phyloP scores from a whole-genome alignment of 2,329 filamentous ascomycete genomes.

The Metarhizium album region DNA sequence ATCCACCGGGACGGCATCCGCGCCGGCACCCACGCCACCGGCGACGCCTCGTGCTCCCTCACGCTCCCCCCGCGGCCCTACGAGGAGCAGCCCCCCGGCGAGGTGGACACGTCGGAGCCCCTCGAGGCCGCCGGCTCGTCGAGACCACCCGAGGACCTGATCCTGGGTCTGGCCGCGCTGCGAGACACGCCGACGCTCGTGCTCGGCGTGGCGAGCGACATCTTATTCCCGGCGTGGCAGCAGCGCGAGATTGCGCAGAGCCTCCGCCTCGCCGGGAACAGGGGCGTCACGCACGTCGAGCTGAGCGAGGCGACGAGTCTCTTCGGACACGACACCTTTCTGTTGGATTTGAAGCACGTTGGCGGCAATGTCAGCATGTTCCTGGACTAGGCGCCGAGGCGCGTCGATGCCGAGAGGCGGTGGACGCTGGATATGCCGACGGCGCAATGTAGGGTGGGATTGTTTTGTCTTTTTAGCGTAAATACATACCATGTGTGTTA shows the following conservation, averaged over 20 bases:
- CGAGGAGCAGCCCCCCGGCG: slow-evolving; percentile 59
- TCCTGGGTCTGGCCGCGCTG: slow-evolving; percentile 61
- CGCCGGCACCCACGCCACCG: slow-evolving; percentile 38
- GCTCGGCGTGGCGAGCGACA: slow-evolving; percentile 90
- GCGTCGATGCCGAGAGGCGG: not conserved
- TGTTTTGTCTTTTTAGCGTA: too few species aligned
- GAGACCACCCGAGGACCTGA: slow-evolving; percentile 65
- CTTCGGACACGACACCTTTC: slow-evolving; percentile 94
- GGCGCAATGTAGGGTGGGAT: not conserved
- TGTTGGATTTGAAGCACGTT: slow-evolving; percentile 85
- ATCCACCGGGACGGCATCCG: slow-evolving; percentile 49
- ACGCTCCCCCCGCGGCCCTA: slow-evolving; percentile 78
- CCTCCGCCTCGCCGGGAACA: slow-evolving; percentile 65
- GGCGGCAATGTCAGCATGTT: slow-evolving; percentile 76
- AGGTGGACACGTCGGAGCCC: slow-evolving; percentile 20
- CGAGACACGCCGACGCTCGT: slow-evolving; percentile 74
- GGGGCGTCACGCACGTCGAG: slow-evolving; percentile 76
- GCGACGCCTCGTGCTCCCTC: slow-evolving; percentile 51
- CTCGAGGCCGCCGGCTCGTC: slow-evolving; percentile 22
- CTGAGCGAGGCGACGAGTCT: slow-evolving; percentile 87
- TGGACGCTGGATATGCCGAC: not conserved
- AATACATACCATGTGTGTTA: too few species aligned
- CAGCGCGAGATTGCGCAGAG: slow-evolving; percentile 88
- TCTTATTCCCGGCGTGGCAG: slow-evolving; percentile 96
- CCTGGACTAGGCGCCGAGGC: slow-evolving; percentile 38